phyloP scores from a whole-genome alignment of 495 filamentous ascomycete genomes.

The Umbilicaria muhlenbergii region DNA sequence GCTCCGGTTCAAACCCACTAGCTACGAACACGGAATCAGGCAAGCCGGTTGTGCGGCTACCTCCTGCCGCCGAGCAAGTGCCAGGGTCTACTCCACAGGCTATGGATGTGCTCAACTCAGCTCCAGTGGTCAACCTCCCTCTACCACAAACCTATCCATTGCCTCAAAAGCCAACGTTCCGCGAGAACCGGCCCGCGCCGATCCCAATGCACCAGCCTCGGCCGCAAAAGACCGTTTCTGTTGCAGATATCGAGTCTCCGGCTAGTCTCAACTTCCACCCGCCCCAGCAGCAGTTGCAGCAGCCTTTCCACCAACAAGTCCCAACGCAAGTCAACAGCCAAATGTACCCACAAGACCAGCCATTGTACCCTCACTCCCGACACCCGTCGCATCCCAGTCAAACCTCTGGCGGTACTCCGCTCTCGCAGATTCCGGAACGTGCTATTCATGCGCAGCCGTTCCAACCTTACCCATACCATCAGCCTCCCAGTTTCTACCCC shows the following conservation, averaged over 20 bases:
- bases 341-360: constrained; percentile 33
- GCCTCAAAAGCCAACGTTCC: constrained; percentile 57
- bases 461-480: constrained; percentile 54
- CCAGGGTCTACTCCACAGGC: constrained; percentile 13
- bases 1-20: constrained; percentile 51
- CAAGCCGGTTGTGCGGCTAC: constrained; percentile 76
- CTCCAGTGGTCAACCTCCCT: constrained; percentile 32
- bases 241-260: constrained; percentile 87
- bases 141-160: constrained; percentile 42
- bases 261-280: constrained; percentile 51
- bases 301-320: constrained; percentile 86
- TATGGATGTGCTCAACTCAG: constrained; percentile 8
- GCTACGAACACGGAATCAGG: constrained; percentile 38
- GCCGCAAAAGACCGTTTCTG: constrained; percentile 86
- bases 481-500: constrained; percentile 43
- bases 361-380: constrained; percentile 40
- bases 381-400: constrained; percentile 66
- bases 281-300: constrained; percentile 56
- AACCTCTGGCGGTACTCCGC: constrained; percentile 63
- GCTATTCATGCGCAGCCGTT: constrained; percentile 87
- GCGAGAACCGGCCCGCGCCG: constrained; percentile 56
- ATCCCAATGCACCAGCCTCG: constrained; percentile 93
- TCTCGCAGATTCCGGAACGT: constrained; percentile 88
- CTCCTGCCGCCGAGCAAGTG: constrained; percentile 36
- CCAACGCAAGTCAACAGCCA: constrained; percentile 50